Conservation (phyloP, 352 stramenopile genomes). For the Phytophthora sp. region DNA sequence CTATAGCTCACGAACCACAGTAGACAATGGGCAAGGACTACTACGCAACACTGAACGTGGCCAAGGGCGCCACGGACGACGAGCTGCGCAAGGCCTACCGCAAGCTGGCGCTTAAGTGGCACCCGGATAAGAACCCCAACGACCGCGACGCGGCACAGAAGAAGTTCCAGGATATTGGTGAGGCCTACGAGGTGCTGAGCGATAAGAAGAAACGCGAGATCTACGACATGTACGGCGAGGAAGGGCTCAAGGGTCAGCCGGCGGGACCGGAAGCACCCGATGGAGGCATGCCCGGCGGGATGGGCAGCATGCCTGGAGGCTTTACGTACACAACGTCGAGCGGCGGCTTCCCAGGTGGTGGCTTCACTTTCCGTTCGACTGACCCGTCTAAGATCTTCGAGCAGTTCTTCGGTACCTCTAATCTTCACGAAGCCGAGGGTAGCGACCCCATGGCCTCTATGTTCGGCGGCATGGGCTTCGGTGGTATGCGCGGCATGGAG, state of each 20-base stretch:
- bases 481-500: constrained; percentile 53
- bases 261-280: constrained; percentile 36
- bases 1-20: background rate
- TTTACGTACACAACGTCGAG: constrained; percentile 47
- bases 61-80: constrained; percentile 70
- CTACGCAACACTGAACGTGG: constrained; percentile 80
- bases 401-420: constrained; percentile 90
- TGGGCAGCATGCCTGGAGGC: constrained; percentile 69
- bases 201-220: constrained; percentile 93
- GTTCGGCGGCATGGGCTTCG: constrained; percentile 67
- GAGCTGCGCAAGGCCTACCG: constrained; percentile 89
- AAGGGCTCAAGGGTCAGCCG: constrained; percentile 81
- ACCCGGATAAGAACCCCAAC: constrained; percentile 94
- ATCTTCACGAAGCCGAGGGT: constrained; percentile 75
- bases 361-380: constrained; percentile 79
- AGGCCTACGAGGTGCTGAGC: constrained; percentile 94
- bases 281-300: constrained; percentile 44
- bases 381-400: constrained; percentile 91
- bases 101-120: constrained; percentile 92
- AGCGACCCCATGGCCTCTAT: constrained; percentile 76
- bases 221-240: constrained; percentile 94
- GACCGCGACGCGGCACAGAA: constrained; percentile 81
- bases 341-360: constrained; percentile 66
- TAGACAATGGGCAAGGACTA: constrained; percentile 84
- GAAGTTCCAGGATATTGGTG: constrained; percentile 94